A percentile compares a stretch with the other conserved stretches of the same genome.
These are phyloP conservation scores for Rosa rugosa DNA, from an alignment of 306 rosid species.

Conservation along the genomic window DNA sequence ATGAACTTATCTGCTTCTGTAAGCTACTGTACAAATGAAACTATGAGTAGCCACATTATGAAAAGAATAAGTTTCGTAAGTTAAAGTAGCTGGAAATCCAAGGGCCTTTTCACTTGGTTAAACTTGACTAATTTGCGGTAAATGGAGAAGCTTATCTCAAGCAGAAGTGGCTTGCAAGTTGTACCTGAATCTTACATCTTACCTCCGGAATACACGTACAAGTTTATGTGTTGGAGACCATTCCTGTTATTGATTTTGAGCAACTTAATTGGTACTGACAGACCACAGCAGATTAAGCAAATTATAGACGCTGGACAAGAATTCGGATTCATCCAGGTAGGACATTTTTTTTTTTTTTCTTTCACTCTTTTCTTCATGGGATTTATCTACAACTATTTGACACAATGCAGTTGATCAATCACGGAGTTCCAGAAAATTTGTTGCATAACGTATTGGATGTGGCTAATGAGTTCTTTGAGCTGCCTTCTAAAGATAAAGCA, in stretches of 20 bases:
- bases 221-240: background rate
- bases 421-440: constrained; percentile 3
- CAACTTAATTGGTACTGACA: background rate
- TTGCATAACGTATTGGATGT: background rate
- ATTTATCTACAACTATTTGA: background rate
- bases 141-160: constrained; percentile 30
- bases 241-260: constrained; percentile 8
- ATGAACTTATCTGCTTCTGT: background rate
- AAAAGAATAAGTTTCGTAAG: background rate
- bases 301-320: constrained; percentile 14
- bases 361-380: background rate
- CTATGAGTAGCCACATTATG: background rate
- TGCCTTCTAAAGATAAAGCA: constrained; percentile 19
- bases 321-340: constrained; percentile 19
- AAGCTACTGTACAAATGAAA: background rate
- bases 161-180: background rate
- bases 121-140: background rate
- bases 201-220: background rate
- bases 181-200: constrained; percentile 18
- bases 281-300: background rate
- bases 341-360: background rate
- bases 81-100: background rate
- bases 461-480: constrained; percentile 21
- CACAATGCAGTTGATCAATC: constrained; percentile 19
- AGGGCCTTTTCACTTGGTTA: background rate